phyloP scores from a whole-genome alignment of 257 asterid genomes.

The Solanum tacnaense region DNA sequence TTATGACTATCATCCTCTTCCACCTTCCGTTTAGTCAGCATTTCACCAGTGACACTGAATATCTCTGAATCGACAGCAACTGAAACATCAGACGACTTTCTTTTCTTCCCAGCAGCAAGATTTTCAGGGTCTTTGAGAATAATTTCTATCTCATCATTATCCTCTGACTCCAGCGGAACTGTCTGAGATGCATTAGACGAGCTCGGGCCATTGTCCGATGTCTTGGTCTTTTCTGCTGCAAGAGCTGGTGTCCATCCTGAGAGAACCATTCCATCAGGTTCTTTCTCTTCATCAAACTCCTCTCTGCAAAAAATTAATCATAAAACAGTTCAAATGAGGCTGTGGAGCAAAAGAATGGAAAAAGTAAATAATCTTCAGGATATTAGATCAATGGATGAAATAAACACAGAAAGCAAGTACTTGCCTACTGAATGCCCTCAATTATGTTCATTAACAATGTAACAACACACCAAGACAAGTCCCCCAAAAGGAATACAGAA shows the following conservation, averaged over 20 bases:
- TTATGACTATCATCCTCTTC: slow-evolving; percentile 24
- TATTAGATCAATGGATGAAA: not conserved
- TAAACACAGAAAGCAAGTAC: not conserved
- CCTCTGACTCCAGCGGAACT: slow-evolving; percentile 24
- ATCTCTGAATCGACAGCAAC: slow-evolving; percentile 8
- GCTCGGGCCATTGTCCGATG: slow-evolving; percentile 56
- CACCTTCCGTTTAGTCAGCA: slow-evolving; percentile 22
- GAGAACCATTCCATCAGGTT: slow-evolving; percentile 86
- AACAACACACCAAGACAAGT: not conserved
- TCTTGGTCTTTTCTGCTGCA: slow-evolving; percentile 34
- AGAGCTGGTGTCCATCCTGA: slow-evolving; percentile 71
- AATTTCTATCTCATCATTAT: slow-evolving; percentile 48
- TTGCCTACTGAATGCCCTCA: not conserved
- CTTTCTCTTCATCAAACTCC: slow-evolving; percentile 87
- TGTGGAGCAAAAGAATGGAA: not conserved
- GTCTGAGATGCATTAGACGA: slow-evolving; percentile 41
- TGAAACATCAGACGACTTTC: slow-evolving; percentile 39
- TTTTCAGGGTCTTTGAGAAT: slow-evolving; percentile 15
- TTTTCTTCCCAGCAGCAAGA: slow-evolving; percentile 39
- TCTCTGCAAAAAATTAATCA: slow-evolving; percentile 41
- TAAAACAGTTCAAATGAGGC: not conserved
- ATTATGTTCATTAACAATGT: not conserved
- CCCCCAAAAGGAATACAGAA: not conserved
- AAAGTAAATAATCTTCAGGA: not conserved
- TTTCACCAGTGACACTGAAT: slow-evolving; percentile 10